Evolutionary conservation across 305 asterid species (phyloP), one percentile per base, ranked within the genome.

Genomic region (Rubia balearica): DNA sequence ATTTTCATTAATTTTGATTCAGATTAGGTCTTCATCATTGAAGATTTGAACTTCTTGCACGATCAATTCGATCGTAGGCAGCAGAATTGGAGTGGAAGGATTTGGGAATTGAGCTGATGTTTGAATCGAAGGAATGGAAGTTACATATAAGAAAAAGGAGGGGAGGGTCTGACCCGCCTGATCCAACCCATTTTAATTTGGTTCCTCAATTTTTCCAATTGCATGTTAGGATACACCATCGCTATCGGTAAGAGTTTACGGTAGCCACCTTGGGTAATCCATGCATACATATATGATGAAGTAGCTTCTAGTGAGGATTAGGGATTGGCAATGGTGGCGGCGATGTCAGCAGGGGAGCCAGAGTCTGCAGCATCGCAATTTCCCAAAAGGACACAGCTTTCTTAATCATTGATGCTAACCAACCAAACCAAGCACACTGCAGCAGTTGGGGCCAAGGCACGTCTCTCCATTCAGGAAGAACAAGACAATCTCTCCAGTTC

Each of bases 401-500:
- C 95, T 74, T 86, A 81, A 0, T 79, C 14, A 0, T 85, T 81
- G 71, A 84, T 78, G 30, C 95, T 90, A 10, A 88, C 76, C 4
- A 91, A 67, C 19, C 87, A 86, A 2, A 88, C 76, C 95, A 88
- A 88, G 81, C 5, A 91, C 95, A 7, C 8, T 67, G 72, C 95
- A 88, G 75, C 95, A 86, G 74, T 74, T 79, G 2, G 76, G 70
- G 9, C 95, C 95, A 0, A 88, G 82, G 43, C 75, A 83, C 0
- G 91, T 77, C 79, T 88, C 88, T 24, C 95, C 91, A 41, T 88
- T 88, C 6, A 86, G 76, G 45, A 88, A 86, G 42, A 88, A 88
- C 30, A 84, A 62, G 24, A 84, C 80, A 45, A 88, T 78, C 74
- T 88, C 91, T 2, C 84, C 89, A 6, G 89, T 80, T 88, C 87